Percentiles rank a stretch among this genome's conserved stretches.
These are phyloP conservation scores for Trichoderma atroviride DNA, from an alignment of 2,329 filamentous ascomycete species.

Conservation along the genomic window DNA sequence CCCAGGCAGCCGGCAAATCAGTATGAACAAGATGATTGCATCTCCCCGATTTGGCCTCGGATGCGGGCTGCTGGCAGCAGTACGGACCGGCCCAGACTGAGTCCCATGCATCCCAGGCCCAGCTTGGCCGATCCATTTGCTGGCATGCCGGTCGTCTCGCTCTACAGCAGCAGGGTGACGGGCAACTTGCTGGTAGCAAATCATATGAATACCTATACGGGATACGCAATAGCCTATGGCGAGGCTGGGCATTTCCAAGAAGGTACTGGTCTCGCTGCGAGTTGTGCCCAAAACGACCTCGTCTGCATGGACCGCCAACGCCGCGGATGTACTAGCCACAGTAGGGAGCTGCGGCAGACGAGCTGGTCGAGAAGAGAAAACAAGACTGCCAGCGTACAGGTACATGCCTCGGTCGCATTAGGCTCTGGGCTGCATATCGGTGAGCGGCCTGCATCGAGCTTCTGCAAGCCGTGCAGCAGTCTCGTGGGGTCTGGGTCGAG, in stretches of 20 bases:
- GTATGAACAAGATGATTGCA: not conserved
- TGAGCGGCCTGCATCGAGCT: constrained; percentile 15
- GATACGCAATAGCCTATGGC: not conserved
- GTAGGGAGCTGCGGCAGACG: not conserved
- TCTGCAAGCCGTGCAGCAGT: not conserved
- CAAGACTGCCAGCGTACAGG: not conserved
- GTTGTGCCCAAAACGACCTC: not conserved
- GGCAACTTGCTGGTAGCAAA: not conserved
- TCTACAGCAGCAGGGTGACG: not conserved
- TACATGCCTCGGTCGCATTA: not conserved
- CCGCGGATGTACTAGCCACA: not conserved
- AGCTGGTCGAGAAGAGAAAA: constrained; percentile 18
- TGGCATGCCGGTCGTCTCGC: not conserved
- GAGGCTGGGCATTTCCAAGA: not conserved
- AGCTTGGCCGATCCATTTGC: not conserved
- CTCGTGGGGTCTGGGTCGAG: not conserved
- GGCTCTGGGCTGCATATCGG: constrained; percentile 2
- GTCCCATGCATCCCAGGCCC: not conserved
- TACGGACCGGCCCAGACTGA: not conserved
- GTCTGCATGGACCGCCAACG: not conserved
- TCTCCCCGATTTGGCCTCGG: not conserved
- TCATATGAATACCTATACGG: not conserved
- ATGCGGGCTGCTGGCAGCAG: not conserved
- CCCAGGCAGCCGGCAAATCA: not conserved
- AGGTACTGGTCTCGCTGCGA: not conserved